These are phyloP conservation scores for Coemansia brasiliensis DNA, from an alignment of 192 early-diverging fungal species.

Conservation along the genomic window DNA sequence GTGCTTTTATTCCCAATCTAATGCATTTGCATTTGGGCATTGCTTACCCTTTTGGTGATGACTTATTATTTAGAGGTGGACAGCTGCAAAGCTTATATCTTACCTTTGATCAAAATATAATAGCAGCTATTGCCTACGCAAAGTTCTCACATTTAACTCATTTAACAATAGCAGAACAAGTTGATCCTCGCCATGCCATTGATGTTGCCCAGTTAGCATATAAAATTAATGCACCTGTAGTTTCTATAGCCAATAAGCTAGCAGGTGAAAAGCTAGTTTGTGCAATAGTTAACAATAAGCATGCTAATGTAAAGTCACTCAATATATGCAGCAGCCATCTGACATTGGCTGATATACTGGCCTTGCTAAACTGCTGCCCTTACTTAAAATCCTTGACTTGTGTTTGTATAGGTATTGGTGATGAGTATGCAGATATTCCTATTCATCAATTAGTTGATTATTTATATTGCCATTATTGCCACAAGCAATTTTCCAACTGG, in stretches of 20 bases:
- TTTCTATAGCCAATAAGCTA: too few relatives aligned
- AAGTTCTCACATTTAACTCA: too few relatives aligned
- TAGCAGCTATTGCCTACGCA: too few relatives aligned
- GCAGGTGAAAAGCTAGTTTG: slow-evolving; percentile 17
- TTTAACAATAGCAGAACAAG: too few relatives aligned
- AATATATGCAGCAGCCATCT: slow-evolving; percentile 7
- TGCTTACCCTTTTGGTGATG: slow-evolving; percentile 16
- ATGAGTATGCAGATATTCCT: slow-evolving; percentile 6
- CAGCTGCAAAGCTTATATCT: slow-evolving; percentile 11
- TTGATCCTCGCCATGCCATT: too few relatives aligned
- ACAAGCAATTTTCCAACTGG: too few relatives aligned
- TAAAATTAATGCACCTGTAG: too few relatives aligned
- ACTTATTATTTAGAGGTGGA: slow-evolving; percentile 17
- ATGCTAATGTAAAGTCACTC: slow-evolving; percentile 2
- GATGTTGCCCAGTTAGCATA: too few relatives aligned
- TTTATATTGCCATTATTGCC: slow-evolving; percentile 7
- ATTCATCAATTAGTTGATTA: slow-evolving; percentile 1
- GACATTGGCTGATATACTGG: slow-evolving; percentile 7
- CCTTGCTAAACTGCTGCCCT: slow-evolving; percentile 3
- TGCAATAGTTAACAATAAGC: slow-evolving; percentile 3
- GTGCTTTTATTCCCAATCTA: slow-evolving; percentile 10
- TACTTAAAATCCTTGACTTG: slow-evolving; percentile 7
- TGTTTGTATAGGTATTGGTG: slow-evolving; percentile 16
- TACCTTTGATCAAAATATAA: neutral
- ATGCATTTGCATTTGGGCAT: slow-evolving; percentile 5